Evolutionary conservation across 2,329 filamentous ascomycete genomes (phyloP).

Genomic region (Hypoxylon sp.): DNA sequence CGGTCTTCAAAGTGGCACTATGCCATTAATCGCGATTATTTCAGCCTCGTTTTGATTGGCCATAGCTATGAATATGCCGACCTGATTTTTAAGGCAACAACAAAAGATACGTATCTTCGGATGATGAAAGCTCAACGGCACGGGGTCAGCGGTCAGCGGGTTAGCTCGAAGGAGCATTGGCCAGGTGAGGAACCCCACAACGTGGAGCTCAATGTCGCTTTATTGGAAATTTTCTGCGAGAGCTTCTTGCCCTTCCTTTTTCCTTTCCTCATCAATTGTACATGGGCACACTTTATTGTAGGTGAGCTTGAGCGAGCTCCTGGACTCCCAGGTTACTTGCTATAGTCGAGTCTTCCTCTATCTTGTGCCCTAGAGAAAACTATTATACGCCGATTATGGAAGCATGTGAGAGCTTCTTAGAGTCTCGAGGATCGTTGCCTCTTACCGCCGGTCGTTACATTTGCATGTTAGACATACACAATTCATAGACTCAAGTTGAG

Average conservation of each 20-base stretch:
- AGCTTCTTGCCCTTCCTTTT: constrained; percentile 54
- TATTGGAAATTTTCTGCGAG: constrained; percentile 42
- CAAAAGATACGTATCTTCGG: constrained; percentile 21
- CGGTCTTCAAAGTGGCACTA: constrained; percentile 42
- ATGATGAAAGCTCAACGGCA: constrained; percentile 1
- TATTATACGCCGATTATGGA: constrained; percentile 76
- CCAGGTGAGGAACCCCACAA: background rate
- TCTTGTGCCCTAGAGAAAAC: constrained; percentile 76
- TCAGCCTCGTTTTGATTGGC: constrained; percentile 48
- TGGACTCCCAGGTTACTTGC: constrained; percentile 58
- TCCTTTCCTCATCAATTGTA: constrained; percentile 70
- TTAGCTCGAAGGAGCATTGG: constrained; percentile 10
- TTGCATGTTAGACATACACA: constrained; percentile 15
- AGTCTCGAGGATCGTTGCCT: constrained; percentile 73
- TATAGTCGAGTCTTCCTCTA: constrained; percentile 78
- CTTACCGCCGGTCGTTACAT: constrained; percentile 84
- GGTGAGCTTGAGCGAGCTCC: constrained; percentile 71
- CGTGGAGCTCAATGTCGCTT: background rate
- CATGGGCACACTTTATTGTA: constrained; percentile 80
- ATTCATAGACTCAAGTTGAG: constrained; percentile 5
- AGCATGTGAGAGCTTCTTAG: constrained; percentile 72
- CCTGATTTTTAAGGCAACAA: constrained; percentile 29
- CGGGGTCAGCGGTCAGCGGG: too few relatives aligned
- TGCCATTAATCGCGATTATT: constrained; percentile 51
- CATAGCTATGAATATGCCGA: constrained; percentile 26